These are phyloP conservation scores for Cenchrus purpureus DNA, from an alignment of 176 grass and related monocot species.

Conservation along the genomic window DNA sequence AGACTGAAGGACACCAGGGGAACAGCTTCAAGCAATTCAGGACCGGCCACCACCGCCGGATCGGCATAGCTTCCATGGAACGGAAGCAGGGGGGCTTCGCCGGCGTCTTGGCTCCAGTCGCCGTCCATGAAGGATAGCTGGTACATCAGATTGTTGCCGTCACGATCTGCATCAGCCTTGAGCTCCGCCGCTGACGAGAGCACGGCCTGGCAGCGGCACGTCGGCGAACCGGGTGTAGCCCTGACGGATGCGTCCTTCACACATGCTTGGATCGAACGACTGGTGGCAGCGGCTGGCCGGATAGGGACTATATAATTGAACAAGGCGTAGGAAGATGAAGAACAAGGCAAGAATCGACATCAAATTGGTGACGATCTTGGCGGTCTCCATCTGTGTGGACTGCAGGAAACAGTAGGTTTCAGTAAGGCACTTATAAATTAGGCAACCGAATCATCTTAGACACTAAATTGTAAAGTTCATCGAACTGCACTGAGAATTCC, in stretches of 20 bases:
- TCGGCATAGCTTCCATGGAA: neutral
- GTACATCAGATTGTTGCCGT: neutral
- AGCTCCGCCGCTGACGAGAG: constrained; percentile 9
- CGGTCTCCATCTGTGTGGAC: too few species aligned
- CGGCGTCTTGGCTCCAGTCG: constrained; percentile 26
- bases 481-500: too few species aligned
- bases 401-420: too few species aligned
- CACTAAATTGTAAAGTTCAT: too few species aligned
- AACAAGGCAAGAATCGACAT: too few species aligned
- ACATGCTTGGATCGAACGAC: too few species aligned
- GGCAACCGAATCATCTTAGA: too few species aligned
- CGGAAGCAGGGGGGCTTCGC: neutral
- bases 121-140: constrained; percentile 18
- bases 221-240: constrained; percentile 32
- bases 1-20: constrained; percentile 50
- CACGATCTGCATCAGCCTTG: neutral
- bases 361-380: too few species aligned
- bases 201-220: constrained; percentile 6
- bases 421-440: too few species aligned
- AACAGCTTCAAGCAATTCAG: neutral
- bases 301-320: too few species aligned
- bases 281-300: too few species aligned
- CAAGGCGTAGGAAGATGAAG: too few species aligned
- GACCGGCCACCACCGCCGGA: neutral
- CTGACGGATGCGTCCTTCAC: neutral